phyloP scores from a whole-genome alignment of 768 basidiomycete species.

The Baorangia bicolor region DNA sequence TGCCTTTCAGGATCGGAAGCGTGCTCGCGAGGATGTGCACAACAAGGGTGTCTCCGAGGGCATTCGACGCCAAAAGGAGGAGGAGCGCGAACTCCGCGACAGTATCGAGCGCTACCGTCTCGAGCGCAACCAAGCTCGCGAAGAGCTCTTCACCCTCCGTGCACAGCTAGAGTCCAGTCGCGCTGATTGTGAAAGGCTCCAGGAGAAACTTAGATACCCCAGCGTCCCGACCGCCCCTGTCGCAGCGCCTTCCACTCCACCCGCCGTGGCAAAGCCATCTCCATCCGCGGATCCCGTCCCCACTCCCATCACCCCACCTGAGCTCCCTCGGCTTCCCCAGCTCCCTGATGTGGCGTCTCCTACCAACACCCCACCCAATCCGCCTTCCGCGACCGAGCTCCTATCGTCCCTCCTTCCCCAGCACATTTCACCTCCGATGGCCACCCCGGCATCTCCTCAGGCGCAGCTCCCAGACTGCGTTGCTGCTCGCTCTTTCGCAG shows the following conservation, averaged over 20 bases:
- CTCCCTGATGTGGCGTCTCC: background rate
- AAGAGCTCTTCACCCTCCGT: slow-evolving; percentile 32
- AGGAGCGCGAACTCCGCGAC: slow-evolving; percentile 36
- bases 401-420: slow-evolving; percentile 20
- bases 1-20: slow-evolving; percentile 40
- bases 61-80: slow-evolving; percentile 40
- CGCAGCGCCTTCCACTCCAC: slow-evolving; percentile 6
- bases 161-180: slow-evolving; percentile 34
- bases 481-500: slow-evolving; percentile 34
- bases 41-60: slow-evolving; percentile 42
- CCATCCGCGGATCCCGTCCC: background rate
- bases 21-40: slow-evolving; percentile 38
- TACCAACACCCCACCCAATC: slow-evolving; percentile 9
- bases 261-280: slow-evolving; percentile 6
- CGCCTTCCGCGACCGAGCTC: slow-evolving; percentile 17
- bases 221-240: background rate
- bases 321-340: slow-evolving; percentile 1
- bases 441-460: slow-evolving; percentile 35
- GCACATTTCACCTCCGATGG: slow-evolving; percentile 24
- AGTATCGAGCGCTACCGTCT: slow-evolving; percentile 33
- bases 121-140: slow-evolving; percentile 38
- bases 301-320: background rate
- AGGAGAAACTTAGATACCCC: slow-evolving; percentile 21
- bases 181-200: slow-evolving; percentile 33
- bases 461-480: slow-evolving; percentile 36